phyloP scores from a whole-genome alignment of 116 monocot species.

The Phalaenopsis hybrid region DNA sequence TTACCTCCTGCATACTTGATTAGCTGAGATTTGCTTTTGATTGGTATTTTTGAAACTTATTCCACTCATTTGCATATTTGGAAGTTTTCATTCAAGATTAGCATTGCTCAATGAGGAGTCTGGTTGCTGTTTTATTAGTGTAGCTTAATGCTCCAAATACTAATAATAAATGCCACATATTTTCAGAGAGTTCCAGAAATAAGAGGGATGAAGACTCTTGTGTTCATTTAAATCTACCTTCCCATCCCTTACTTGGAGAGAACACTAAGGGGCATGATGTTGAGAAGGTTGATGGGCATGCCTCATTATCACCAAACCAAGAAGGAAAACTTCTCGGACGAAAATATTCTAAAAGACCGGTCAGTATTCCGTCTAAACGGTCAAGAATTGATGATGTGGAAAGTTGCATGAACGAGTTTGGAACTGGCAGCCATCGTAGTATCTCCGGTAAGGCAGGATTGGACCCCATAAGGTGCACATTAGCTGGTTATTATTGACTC shows the following conservation, averaged over 20 bases:
- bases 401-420: slow-evolving; percentile 5
- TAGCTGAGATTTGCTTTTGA: neutral
- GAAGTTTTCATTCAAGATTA: neutral
- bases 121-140: neutral
- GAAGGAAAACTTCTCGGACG: slow-evolving; percentile 24
- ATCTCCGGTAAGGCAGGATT: slow-evolving; percentile 7
- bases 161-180: slow-evolving; percentile 7
- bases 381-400: slow-evolving; percentile 29
- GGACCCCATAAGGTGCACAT: slow-evolving; percentile 13
- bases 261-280: slow-evolving; percentile 17
- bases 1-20: too few species aligned
- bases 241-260: slow-evolving; percentile 22
- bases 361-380: slow-evolving; percentile 29
- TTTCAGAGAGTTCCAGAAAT: slow-evolving; percentile 22
- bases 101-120: neutral
- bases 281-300: slow-evolving; percentile 16
- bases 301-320: slow-evolving; percentile 26
- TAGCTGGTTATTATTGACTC: slow-evolving; percentile 17
- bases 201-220: slow-evolving; percentile 16
- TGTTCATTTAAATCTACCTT: slow-evolving; percentile 21
- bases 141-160: neutral
- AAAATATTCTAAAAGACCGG: slow-evolving; percentile 33
- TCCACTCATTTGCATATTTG: neutral
- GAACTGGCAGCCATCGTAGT: neutral
- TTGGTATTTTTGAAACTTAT: neutral